Percentiles rank a stretch among this genome's conserved stretches.
These are phyloP conservation scores for Luffa acutangula DNA, from an alignment of 306 rosid species.

Conservation along the genomic window DNA sequence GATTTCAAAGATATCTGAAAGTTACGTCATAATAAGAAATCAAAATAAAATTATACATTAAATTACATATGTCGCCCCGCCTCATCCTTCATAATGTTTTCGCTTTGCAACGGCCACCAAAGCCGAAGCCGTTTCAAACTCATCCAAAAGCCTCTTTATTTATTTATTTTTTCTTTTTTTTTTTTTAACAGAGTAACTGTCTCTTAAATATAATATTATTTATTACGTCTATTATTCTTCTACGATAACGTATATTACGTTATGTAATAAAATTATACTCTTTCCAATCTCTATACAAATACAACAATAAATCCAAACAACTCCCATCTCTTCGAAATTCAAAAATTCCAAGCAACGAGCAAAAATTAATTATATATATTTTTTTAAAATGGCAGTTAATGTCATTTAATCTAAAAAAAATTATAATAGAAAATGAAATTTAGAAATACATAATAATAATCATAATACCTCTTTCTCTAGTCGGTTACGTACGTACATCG, in stretches of 20 bases:
- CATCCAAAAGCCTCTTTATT: not conserved
- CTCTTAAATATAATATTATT: not conserved
- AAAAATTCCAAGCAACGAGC: not conserved
- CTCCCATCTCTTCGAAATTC: not conserved
- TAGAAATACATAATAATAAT: not conserved
- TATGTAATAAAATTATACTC: not conserved
- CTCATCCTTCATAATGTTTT: not conserved
- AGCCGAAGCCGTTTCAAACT: not conserved
- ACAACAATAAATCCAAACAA: too few relatives aligned
- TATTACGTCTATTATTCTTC: not conserved
- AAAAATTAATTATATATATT: too few relatives aligned
- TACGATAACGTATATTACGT: not conserved
- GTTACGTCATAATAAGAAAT: not conserved
- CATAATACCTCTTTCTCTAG: not conserved
- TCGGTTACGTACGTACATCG: slow-evolving; percentile 5
- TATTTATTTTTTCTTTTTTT: not conserved
- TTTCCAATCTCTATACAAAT: too few relatives aligned
- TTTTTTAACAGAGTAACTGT: not conserved
- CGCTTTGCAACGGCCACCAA: not conserved
- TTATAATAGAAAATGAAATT: not conserved
- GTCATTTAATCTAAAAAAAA: not conserved
- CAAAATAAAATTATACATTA: not conserved
- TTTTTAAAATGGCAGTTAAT: not conserved
- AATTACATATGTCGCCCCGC: not conserved
- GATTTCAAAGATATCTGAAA: not conserved